phyloP scores from a whole-genome alignment of 495 filamentous ascomycete genomes.

The Tuber umbilicatum region DNA sequence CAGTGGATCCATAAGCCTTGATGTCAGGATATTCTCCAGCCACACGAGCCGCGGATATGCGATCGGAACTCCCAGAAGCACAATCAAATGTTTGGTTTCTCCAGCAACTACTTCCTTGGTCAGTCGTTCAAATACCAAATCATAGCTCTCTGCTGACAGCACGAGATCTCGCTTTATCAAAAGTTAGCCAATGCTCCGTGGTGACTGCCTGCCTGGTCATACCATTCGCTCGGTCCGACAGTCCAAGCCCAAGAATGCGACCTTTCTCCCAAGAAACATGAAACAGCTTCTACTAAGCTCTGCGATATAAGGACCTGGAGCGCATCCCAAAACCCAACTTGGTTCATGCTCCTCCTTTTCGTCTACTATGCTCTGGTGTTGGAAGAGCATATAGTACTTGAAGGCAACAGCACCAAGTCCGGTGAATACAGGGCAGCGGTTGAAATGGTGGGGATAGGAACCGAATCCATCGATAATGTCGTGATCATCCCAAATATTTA shows the following conservation, averaged over 20 bases:
- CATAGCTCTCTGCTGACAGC: conserved; percentile 71
- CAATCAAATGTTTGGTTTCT: conserved; percentile 80
- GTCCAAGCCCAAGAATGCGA: conserved; percentile 81
- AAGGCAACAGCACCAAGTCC: conserved; percentile 86
- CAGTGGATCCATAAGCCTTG: conserved; percentile 71
- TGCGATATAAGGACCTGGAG: conserved; percentile 83
- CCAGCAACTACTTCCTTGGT: conserved; percentile 73
- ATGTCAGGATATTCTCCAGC: conserved; percentile 76
- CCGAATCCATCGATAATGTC: conserved; percentile 97
- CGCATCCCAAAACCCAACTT: conserved; percentile 76
- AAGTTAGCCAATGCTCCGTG: conserved; percentile 34
- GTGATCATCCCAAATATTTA: conserved; percentile 97
- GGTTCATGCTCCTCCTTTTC: conserved; percentile 78
- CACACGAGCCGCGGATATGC: conserved; percentile 86
- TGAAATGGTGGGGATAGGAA: conserved; percentile 85
- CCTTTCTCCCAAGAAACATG: conserved; percentile 67
- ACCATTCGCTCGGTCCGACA: conserved; percentile 82
- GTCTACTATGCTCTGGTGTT: conserved; percentile 78
- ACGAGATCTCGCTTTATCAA: conserved; percentile 59
- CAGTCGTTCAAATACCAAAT: conserved; percentile 76
- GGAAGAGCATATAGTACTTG: conserved; percentile 98
- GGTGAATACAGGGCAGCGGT: conserved; percentile 81
- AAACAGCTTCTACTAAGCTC: conserved; percentile 80
- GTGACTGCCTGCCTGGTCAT: conserved; percentile 16
- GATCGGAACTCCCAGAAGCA: conserved; percentile 77